Percentiles rank a stretch among this genome's conserved stretches.
Conservation (phyloP, 305 asterid genomes). For the Fraxinus albicans region DNA sequence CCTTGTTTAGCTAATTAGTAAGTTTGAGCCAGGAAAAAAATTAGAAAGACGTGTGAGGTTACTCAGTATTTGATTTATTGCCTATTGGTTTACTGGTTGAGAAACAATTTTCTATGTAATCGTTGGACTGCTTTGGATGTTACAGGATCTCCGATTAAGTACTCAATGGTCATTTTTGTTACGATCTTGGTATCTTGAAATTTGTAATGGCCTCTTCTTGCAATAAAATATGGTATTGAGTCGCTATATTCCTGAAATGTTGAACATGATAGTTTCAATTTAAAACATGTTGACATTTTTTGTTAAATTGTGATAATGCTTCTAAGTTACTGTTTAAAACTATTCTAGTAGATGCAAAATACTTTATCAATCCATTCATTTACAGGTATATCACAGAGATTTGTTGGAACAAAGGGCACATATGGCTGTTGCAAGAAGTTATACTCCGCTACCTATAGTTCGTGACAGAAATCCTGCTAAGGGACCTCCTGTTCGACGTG, state of each 20-base stretch:
- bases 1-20: neutral
- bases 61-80: neutral
- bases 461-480: constrained; percentile 34
- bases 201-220: neutral
- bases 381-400: constrained; percentile 87
- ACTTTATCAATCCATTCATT: constrained; percentile 9
- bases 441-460: constrained; percentile 32
- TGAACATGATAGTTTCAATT: neutral
- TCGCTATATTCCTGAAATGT: neutral
- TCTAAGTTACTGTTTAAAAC: neutral
- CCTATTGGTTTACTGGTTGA: neutral
- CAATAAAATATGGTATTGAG: neutral
- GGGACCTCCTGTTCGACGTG: constrained; percentile 38
- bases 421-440: constrained; percentile 35
- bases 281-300: neutral
- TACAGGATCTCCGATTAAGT: neutral
- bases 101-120: neutral
- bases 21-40: neutral
- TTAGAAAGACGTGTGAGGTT: neutral
- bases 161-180: neutral
- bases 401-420: constrained; percentile 63
- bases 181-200: neutral
- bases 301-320: neutral
- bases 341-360: neutral
- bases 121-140: neutral